Conservation (phyloP, 2,329 filamentous ascomycete species). For the Alternaria metachromatica region DNA sequence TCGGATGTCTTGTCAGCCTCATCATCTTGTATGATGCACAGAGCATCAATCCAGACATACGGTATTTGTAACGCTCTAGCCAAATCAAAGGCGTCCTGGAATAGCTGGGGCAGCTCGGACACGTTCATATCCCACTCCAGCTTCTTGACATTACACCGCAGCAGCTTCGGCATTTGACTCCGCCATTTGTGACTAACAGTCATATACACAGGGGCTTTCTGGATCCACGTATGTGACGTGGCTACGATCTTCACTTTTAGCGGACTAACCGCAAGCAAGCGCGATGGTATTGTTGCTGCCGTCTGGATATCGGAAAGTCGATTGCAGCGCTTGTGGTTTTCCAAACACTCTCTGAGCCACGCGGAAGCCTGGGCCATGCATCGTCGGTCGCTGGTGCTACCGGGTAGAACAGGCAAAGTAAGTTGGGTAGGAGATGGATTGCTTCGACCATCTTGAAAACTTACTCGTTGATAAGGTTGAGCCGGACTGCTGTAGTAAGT, state of each 20-base stretch:
- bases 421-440: neutral
- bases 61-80: neutral
- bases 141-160: neutral
- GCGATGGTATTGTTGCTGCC: neutral
- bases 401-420: neutral
- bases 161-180: neutral
- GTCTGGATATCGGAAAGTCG: neutral
- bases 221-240: too few relatives aligned
- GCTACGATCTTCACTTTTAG: accelerated
- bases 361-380: neutral
- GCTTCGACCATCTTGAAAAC: neutral
- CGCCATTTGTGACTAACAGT: neutral
- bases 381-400: neutral
- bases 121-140: neutral
- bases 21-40: neutral
- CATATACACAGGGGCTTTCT: neutral
- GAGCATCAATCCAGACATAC: neutral
- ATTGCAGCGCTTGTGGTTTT: neutral
- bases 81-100: neutral
- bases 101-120: accelerated
- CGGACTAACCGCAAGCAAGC: neutral
- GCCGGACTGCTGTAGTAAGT: too few relatives aligned
- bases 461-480: too few relatives aligned
- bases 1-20: neutral
- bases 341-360: neutral